Conservation (phyloP, 352 stramenopile species). For the Globisporangium ultimum region DNA sequence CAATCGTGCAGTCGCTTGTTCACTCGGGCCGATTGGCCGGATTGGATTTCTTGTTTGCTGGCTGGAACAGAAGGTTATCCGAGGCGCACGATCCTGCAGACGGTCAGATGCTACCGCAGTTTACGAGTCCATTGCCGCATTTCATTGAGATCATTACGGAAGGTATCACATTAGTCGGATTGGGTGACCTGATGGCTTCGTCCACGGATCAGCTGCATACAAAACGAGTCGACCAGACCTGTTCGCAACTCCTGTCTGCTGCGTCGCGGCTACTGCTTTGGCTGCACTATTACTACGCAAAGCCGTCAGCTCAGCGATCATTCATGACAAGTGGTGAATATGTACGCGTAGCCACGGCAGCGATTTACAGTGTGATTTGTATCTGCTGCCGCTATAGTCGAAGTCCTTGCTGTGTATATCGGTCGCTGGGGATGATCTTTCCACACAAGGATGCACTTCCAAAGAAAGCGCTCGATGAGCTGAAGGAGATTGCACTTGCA, state of each 20-base stretch:
- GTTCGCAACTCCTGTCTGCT: constrained; percentile 51
- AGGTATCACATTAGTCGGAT: constrained; percentile 40
- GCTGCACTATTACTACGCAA: constrained; percentile 64
- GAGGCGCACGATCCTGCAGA: background rate
- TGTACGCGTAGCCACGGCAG: constrained; percentile 54
- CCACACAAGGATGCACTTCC: constrained; percentile 60
- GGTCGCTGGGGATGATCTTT: constrained; percentile 58
- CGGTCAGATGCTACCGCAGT: constrained; percentile 13
- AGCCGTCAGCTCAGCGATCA: constrained; percentile 26
- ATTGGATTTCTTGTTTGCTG: constrained; percentile 55
- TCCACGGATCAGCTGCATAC: constrained; percentile 54
- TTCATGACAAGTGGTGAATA: constrained; percentile 42
- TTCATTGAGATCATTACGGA: constrained; percentile 64
- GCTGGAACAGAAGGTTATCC: constrained; percentile 25
- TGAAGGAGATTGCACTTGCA: constrained; percentile 48
- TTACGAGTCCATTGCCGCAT: constrained; percentile 40
- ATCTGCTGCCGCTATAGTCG: constrained; percentile 62
- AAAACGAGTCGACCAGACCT: constrained; percentile 61
- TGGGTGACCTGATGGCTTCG: constrained; percentile 49
- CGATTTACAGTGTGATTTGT: constrained; percentile 76
- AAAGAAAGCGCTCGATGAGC: constrained; percentile 43
- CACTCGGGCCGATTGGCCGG: constrained; percentile 43
- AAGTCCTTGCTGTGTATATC: constrained; percentile 68
- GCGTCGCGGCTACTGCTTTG: constrained; percentile 55
- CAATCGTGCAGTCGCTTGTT: constrained; percentile 45